Evolutionary conservation across 805 yeast species (phyloP), one percentile per base, ranked within the genome.

Genomic region (Danielia reshetovae): DNA sequence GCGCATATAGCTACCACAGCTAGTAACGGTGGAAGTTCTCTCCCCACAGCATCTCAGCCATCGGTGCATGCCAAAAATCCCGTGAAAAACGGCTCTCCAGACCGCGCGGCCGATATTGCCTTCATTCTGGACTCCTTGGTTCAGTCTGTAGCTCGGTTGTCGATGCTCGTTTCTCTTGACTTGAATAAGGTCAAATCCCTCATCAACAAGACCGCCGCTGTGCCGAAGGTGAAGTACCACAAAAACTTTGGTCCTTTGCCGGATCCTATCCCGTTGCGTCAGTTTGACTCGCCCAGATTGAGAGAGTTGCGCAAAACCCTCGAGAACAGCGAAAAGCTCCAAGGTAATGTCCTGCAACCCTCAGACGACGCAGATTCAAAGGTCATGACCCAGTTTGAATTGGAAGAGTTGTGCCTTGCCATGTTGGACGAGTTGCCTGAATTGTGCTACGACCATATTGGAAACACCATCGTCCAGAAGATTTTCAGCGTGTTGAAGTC

Each of bases 391-490:
- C 74, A 71, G 38, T 55, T 70, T 9, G 95, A 86, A 43, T 70
- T 87, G 29, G 97, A 89, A 55, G 88, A 79, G 43, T 62, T 87
- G 24, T 87, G 94, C 5, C 54, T 87, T 34, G 83, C 87, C 4
- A 85, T 90, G 89, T 62, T 85, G 40, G 82, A 77, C 40, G 97
- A 93, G 58, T 71, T 93, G 39, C 95, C 97, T 2, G 95, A 86
- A 52, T 68, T 93, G 34, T 79, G 96, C 18, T 79, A 90, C 35
- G 98, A 93, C 60, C 93, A 93, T 54, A 67, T 93, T 35, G 98
- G 98, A 14, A 93, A 93, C 55, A 93, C 98, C 0, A 85, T 93
- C 29, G 95, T 90, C 12, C 98, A 93, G 62, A 89, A 88, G 56
- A 62, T 93, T 19, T 89, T 89, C 54, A 83, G 84, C 30, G 68